These are phyloP conservation scores for Boechera divaricarpa DNA, from an alignment of 345 rosid genomes.

Conservation along the genomic window DNA sequence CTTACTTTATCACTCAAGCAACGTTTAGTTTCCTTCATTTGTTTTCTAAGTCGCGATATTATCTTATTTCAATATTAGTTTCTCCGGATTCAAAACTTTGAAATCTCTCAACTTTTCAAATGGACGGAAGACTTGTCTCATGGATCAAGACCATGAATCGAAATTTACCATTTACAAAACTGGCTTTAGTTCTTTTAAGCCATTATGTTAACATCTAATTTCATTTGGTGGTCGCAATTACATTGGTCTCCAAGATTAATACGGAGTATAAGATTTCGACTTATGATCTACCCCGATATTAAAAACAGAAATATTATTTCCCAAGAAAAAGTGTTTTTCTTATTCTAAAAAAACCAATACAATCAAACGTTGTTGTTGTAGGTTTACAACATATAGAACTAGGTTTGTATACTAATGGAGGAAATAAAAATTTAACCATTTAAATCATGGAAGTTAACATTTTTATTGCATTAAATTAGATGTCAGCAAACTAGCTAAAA, in stretches of 20 bases:
- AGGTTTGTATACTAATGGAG: not conserved
- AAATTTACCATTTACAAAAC: not conserved
- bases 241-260: no score
- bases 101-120: not conserved
- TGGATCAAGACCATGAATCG: not conserved
- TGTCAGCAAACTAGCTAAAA: slow-evolving; percentile 13
- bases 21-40: slow-evolving; percentile 17
- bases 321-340: not conserved
- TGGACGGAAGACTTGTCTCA: not conserved
- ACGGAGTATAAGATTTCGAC: not conserved
- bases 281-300: no score
- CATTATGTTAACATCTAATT: no score
- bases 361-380: not conserved
- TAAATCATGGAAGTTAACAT: not conserved
- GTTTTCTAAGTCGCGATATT: not conserved
- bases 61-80: not conserved
- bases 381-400: not conserved
- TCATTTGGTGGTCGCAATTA: no score
- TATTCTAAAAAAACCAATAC: not conserved
- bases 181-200: not conserved
- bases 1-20: slow-evolving; percentile 27
- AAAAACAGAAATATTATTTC: not conserved
- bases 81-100: not conserved
- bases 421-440: not conserved
- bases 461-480: not conserved